These are phyloP conservation scores for Globisporangium middletonii DNA, from an alignment of 352 stramenopile genomes.

Conservation along the genomic window DNA sequence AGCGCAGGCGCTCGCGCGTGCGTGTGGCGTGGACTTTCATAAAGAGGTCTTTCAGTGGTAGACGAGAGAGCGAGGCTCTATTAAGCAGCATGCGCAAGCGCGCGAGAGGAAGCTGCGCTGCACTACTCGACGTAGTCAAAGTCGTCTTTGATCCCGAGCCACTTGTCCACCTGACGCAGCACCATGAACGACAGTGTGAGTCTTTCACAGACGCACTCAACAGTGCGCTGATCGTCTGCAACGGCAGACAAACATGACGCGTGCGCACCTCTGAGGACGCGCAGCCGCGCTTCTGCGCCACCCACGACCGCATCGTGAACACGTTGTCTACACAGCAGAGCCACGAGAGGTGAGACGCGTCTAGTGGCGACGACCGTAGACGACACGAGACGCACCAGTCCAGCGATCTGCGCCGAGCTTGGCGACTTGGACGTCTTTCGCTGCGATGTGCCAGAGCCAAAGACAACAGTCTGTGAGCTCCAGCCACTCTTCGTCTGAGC, in stretches of 20 bases:
- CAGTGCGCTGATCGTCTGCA: neutral
- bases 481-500: no score
- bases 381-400: constrained; percentile 38
- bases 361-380: neutral
- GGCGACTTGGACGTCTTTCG: constrained; percentile 50
- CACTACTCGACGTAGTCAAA: constrained; percentile 74
- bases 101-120: neutral
- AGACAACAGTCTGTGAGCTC: neutral
- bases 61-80: neutral
- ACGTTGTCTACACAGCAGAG: constrained; percentile 54
- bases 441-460: constrained; percentile 8
- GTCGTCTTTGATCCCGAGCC: constrained; percentile 81
- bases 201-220: no score
- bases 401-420: constrained; percentile 70
- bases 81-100: neutral
- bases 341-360: neutral
- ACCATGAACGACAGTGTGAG: neutral
- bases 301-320: constrained; percentile 77
- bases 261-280: constrained; percentile 42
- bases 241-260: neutral
- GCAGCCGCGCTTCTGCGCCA: constrained; percentile 71
- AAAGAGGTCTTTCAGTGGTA: constrained; percentile 84
- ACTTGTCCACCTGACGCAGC: constrained; percentile 70
- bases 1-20: constrained; percentile 54
- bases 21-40: constrained; percentile 74